Evolutionary conservation across 169 alveolate genomes (phyloP).

Genomic region (Haemoproteus tartakovskyi): DNA sequence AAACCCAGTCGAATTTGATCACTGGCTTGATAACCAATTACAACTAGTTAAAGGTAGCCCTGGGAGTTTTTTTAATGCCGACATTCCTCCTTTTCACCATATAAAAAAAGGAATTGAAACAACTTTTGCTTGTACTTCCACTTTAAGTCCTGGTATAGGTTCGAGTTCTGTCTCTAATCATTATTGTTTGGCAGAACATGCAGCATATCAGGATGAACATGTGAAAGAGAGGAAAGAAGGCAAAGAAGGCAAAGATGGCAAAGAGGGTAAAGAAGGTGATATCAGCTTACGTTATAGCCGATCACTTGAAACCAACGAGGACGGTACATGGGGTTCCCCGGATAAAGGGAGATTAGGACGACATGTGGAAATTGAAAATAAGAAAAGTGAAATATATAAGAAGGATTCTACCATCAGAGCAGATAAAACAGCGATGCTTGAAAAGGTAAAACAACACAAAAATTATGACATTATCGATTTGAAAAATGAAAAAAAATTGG

Average conservation of each 20-base stretch:
- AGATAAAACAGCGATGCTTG: too few species aligned
- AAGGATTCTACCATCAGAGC: too few species aligned
- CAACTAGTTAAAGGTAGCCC: constrained; percentile 8
- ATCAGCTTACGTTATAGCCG: not conserved
- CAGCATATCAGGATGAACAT: not conserved
- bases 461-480: too few species aligned
- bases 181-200: too few species aligned
- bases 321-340: not conserved
- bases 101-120: constrained; percentile 22
- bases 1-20: constrained; percentile 20
- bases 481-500: too few species aligned
- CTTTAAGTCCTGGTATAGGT: too few species aligned
- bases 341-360: not conserved
- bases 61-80: constrained; percentile 11
- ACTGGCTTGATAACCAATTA: constrained; percentile 51
- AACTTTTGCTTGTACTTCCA: too few species aligned
- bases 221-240: not conserved
- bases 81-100: constrained; percentile 46
- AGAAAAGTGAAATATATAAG: too few species aligned
- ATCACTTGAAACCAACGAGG: not conserved
- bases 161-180: too few species aligned
- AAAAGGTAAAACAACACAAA: too few species aligned
- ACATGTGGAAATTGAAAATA: too few species aligned
- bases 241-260: not conserved
- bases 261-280: not conserved